Evolutionary conservation across 2,329 filamentous ascomycete genomes (phyloP).

Genomic region (Epichloe baconii): DNA sequence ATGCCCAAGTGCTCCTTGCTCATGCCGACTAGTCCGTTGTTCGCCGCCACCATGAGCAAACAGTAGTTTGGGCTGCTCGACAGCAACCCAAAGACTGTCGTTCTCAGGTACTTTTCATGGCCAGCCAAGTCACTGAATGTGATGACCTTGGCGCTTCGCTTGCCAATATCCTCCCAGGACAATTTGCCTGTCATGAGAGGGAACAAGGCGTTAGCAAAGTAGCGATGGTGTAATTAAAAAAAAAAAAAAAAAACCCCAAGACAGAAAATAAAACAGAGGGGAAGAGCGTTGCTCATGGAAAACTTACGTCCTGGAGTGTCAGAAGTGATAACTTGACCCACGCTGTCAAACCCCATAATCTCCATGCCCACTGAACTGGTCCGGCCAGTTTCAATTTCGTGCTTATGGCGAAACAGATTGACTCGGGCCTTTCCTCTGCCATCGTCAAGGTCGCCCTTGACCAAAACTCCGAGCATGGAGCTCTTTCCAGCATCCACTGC

Average conservation of each 20-base stretch:
- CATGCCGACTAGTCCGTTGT: slow-evolving; percentile 95
- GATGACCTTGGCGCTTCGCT: slow-evolving; percentile 89
- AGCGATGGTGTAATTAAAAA: neutral
- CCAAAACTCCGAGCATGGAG: slow-evolving; percentile 87
- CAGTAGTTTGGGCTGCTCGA: slow-evolving; percentile 97
- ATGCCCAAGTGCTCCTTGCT: slow-evolving; percentile 96
- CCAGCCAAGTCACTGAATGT: slow-evolving; percentile 92
- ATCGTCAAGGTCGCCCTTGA: slow-evolving; percentile 91
- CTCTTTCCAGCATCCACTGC: slow-evolving; percentile 90
- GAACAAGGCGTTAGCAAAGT: too few species aligned
- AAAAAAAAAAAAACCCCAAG: too few species aligned
- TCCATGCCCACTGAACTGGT: slow-evolving; percentile 98
- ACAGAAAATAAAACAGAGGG: neutral
- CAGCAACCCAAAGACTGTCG: slow-evolving; percentile 88
- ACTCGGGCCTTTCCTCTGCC: slow-evolving; percentile 86
- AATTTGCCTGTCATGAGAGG: slow-evolving; percentile 37
- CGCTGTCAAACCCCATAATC: slow-evolving; percentile 92
- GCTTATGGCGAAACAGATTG: slow-evolving; percentile 94
- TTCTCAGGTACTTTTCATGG: slow-evolving; percentile 88
- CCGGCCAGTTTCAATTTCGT: slow-evolving; percentile 89
- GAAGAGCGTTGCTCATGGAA: neutral
- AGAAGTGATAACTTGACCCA: slow-evolving; percentile 69
- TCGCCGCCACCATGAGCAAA: slow-evolving; percentile 93
- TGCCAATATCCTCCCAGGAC: slow-evolving; percentile 96
- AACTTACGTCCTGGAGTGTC: slow-evolving; percentile 66